Base-by-base conservation (phyloP, 2,329 filamentous ascomycete genomes). In the Sclerotinia sclerotiorum region DNA sequence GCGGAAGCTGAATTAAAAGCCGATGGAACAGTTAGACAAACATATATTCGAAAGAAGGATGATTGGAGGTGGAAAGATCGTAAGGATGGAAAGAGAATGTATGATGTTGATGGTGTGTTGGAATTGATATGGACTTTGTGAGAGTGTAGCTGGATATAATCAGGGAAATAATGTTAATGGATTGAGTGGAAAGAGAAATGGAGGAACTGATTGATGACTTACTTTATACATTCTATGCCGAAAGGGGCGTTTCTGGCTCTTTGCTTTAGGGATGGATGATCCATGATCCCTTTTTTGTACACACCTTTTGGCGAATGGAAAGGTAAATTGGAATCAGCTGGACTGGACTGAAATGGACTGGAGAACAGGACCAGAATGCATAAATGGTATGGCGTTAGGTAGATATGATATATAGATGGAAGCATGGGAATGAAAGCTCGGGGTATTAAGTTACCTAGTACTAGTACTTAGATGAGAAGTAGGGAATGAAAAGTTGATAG, bases 121-220 rank as follows among this genome's bases (percentile, higher is more conserved):
- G 85, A 87, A 78, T 78, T 87, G 68, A 81, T 87, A 65, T 87
- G 85, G 85, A 79, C 86, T 52, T 81, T 84, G 24, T 73, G 56
- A 71, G 52, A n/a, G 11, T 35, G 29, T 55, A 7, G 15, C 32
- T 19, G 19, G 7, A 35, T n/a, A 17, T 46, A 46, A n/a, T 44
- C 24, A n/a, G 24, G 17, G 8, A 35, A 61, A 61, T 35, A 61
- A 35, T 49, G 58, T 61, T 61, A 61, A 61, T 61, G 58, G 27
- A 29, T 17, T 54, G 3, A 29, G 15, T 29, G 51, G 51, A 32
- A 19, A 54, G 27, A 32, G 51, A 17, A 32, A 29, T 32, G 29
- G 39, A 46, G 39, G 39, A 60, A 48, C 19, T 60, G 57, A 48
- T 48, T 48, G 57, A 60, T 48, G 57, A 60, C 57, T 60, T 60